Evolutionary conservation across 2,329 filamentous ascomycete species (phyloP).

Genomic region (Xylariaceae sp.): DNA sequence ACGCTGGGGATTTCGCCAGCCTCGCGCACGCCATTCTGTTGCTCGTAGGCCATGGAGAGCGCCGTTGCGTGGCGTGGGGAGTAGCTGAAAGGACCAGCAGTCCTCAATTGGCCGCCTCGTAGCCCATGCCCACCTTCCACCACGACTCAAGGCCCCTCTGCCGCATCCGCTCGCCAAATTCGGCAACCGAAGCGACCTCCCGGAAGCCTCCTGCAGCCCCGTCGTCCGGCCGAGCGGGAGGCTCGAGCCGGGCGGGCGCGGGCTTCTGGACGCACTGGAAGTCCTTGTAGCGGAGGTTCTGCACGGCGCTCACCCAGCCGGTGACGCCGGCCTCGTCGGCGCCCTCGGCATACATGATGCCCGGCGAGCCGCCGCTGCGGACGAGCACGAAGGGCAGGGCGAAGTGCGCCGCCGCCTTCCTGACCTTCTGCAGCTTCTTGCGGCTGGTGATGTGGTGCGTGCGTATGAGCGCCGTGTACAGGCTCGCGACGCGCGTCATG

Average conservation of each 20-base stretch:
- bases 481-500: constrained; percentile 11
- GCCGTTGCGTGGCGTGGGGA: too few species aligned
- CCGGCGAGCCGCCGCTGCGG: constrained; percentile 60
- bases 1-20: too few species aligned
- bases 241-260: constrained; percentile 15
- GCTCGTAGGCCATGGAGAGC: too few species aligned
- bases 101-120: constrained; percentile 12
- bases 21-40: too few species aligned
- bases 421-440: constrained; percentile 57
- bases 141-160: constrained; percentile 49
- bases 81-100: too few species aligned
- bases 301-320: constrained; percentile 58
- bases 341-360: constrained; percentile 72
- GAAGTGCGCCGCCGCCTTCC: constrained; percentile 54
- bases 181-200: constrained; percentile 56
- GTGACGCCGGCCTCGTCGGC: constrained; percentile 43
- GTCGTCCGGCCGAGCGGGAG: constrained; percentile 6
- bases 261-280: constrained; percentile 56
- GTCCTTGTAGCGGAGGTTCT: constrained; percentile 63
- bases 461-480: constrained; percentile 54
- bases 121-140: constrained; percentile 66
- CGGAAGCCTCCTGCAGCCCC: constrained; percentile 31
- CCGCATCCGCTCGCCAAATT: constrained; percentile 57
- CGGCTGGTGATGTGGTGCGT: constrained; percentile 78
- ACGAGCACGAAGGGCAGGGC: constrained; percentile 57